A percentile compares a stretch with the other conserved stretches of the same genome.
Evolutionary conservation across 1,139 yeast genomes (phyloP).

Genomic region (Hemisphaericaspora xylanilytica): DNA sequence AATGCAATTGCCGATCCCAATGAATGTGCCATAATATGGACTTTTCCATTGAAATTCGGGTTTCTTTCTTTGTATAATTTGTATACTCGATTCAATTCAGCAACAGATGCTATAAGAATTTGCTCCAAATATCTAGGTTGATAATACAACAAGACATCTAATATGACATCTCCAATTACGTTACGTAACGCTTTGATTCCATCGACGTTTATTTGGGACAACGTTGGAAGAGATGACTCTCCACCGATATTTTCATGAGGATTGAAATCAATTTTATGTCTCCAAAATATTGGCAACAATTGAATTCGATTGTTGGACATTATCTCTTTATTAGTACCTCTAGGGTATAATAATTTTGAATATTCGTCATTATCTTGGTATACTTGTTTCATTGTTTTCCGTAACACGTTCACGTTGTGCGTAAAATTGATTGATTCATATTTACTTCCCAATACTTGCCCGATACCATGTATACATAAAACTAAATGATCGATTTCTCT

Average conservation of each 20-base stretch:
- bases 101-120: conserved; percentile 63
- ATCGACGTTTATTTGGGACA: conserved; percentile 74
- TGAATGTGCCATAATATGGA: conserved; percentile 87
- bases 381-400: conserved; percentile 61
- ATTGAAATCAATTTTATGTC: conserved; percentile 64
- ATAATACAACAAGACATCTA: conserved; percentile 82
- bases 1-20: conserved; percentile 83
- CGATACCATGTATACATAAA: conserved; percentile 89
- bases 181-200: conserved; percentile 77
- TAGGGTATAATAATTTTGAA: conserved; percentile 36
- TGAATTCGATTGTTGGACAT: conserved; percentile 59
- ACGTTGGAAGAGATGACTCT: conserved; percentile 52
- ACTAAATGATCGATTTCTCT: conserved; percentile 76
- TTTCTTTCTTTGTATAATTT: conserved; percentile 56
- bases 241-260: conserved; percentile 39
- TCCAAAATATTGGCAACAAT: conserved; percentile 76
- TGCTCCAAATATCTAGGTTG: conserved; percentile 68
- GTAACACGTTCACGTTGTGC: conserved; percentile 72
- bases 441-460: conserved; percentile 79
- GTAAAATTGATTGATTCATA: conserved; percentile 84
- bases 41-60: conserved; percentile 75
- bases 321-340: conserved; percentile 20
- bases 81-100: conserved; percentile 71
- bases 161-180: conserved; percentile 77
- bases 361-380: conserved; percentile 47